Percentiles rank a stretch among this genome's conserved stretches.
These are phyloP conservation scores for Tolypocladium ophioglossoides DNA, from an alignment of 2,329 filamentous ascomycete genomes.

Conservation along the genomic window DNA sequence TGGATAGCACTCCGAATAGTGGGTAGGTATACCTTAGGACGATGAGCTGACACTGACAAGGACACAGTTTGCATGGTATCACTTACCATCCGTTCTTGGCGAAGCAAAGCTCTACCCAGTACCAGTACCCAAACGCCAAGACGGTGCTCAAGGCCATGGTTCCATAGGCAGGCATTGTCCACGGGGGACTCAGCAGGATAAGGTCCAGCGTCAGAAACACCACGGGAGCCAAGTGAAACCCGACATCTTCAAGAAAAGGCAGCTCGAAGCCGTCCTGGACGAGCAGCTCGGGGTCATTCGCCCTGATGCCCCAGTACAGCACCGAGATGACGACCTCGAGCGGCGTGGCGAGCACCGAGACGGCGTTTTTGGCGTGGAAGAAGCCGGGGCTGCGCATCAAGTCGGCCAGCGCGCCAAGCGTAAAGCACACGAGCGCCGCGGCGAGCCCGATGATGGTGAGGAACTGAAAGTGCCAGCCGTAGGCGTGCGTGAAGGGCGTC, in stretches of 20 bases:
- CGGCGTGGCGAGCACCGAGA: conserved; percentile 56
- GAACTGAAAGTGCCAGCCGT: conserved; percentile 61
- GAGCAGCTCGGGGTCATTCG: conserved; percentile 42
- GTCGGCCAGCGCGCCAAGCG: conserved; percentile 52
- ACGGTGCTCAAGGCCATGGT: conserved; percentile 46
- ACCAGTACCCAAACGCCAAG: conserved; percentile 61
- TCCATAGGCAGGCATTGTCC: conserved; percentile 51
- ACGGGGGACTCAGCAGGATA: conserved; percentile 60
- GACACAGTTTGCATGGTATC: not conserved
- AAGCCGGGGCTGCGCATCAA: conserved; percentile 45
- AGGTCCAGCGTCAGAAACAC: conserved; percentile 55
- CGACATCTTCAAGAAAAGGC: conserved; percentile 45
- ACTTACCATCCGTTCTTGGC: conserved; percentile 53
- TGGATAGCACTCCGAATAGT: conserved; percentile 60
- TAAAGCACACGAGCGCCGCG: conserved; percentile 50
- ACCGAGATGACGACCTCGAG: conserved; percentile 61
- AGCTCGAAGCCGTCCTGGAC: conserved; percentile 45
- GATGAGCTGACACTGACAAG: conserved; percentile 3
- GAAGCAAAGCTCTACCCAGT: conserved; percentile 66
- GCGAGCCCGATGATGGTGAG: conserved; percentile 64
- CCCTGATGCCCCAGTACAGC: conserved; percentile 60
- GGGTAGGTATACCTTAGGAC: conserved; percentile 69
- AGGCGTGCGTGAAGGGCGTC: conserved; percentile 43
- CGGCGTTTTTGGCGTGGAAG: conserved; percentile 56
- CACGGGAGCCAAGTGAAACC: conserved; percentile 57